These are phyloP conservation scores for Taiwanofungus camphoratus DNA, from an alignment of 1,284 basidiomycete species.

Conservation along the genomic window DNA sequence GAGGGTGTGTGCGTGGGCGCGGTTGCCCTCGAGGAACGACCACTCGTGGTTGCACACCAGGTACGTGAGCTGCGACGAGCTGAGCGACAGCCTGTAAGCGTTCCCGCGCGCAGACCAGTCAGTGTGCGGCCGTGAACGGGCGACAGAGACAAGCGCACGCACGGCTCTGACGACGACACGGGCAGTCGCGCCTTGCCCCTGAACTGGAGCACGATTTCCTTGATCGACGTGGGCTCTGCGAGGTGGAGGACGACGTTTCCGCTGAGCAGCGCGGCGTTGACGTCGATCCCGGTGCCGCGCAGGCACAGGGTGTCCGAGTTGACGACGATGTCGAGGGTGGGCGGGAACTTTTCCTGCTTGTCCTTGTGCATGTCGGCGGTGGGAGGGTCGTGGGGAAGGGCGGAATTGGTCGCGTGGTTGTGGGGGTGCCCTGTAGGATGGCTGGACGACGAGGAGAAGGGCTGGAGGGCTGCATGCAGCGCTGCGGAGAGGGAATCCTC, in stretches of 20 bases:
- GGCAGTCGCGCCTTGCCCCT: constrained; percentile 79
- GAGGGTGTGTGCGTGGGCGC: constrained; percentile 76
- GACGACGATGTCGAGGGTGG: constrained; percentile 69
- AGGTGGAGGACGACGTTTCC: constrained; percentile 79
- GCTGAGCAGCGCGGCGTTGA: constrained; percentile 70
- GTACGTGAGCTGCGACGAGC: constrained; percentile 51
- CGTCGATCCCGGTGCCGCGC: constrained; percentile 77
- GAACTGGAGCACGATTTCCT: constrained; percentile 81
- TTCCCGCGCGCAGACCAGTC: background rate
- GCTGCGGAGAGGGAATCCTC: constrained; percentile 28
- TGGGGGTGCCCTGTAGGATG: too few species aligned
- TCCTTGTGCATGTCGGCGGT: constrained; percentile 35
- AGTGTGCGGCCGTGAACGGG: too few species aligned
- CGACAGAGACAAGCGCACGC: constrained; percentile 27
- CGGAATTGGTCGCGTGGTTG: constrained; percentile 25
- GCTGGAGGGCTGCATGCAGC: constrained; percentile 29
- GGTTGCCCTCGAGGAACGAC: constrained; percentile 82
- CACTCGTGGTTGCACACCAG: constrained; percentile 78
- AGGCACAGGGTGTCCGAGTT: constrained; percentile 66
- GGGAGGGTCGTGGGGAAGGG: constrained; percentile 27
- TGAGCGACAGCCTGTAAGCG: constrained; percentile 32
- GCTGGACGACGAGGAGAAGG: constrained; percentile 16
- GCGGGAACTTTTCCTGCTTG: constrained; percentile 38
- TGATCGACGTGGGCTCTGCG: constrained; percentile 76
- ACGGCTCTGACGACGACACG: constrained; percentile 59